phyloP scores from a whole-genome alignment of 2,329 filamentous ascomycete genomes.

The Fusarium sublunatum region DNA sequence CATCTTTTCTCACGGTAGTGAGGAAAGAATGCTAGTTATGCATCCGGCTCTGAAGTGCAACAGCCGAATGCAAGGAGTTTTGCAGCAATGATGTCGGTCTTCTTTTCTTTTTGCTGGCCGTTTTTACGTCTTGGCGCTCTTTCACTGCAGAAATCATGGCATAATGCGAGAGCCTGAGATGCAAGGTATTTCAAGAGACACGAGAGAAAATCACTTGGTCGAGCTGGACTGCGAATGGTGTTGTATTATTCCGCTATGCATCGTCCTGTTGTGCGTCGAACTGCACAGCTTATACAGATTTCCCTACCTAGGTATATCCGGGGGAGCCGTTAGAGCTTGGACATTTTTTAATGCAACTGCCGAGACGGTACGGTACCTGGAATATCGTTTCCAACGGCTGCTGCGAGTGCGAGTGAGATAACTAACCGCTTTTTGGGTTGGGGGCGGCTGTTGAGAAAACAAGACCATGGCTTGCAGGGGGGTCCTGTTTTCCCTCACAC shows the following conservation, averaged over 20 bases:
- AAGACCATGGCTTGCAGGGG: conserved; percentile 31
- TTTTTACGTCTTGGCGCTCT: not conserved
- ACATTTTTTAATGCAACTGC: no score
- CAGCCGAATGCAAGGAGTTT: conserved; percentile 18
- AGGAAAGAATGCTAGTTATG: not conserved
- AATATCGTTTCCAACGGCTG: not conserved
- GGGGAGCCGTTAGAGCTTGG: no score
- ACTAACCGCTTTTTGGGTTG: conserved; percentile 10
- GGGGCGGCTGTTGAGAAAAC: conserved; percentile 18
- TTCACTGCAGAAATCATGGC: not conserved
- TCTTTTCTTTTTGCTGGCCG: conserved; percentile 20
- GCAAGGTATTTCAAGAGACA: not conserved
- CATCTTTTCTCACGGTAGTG: not conserved
- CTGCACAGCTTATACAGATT: not conserved
- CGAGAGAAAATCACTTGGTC: conserved; percentile 12
- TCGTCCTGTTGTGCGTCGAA: conserved; percentile 3
- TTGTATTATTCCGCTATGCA: conserved; percentile 1
- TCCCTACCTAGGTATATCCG: not conserved
- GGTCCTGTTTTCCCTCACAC: not conserved
- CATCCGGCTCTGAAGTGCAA: not conserved
- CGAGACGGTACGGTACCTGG: not conserved
- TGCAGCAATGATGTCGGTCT: not conserved
- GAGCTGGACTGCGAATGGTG: not conserved
- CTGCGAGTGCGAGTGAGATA: not conserved
- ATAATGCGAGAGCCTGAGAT: not conserved